Base-by-base conservation (phyloP, 1,139 yeast species). In the Eremothecium sinecaudum region DNA sequence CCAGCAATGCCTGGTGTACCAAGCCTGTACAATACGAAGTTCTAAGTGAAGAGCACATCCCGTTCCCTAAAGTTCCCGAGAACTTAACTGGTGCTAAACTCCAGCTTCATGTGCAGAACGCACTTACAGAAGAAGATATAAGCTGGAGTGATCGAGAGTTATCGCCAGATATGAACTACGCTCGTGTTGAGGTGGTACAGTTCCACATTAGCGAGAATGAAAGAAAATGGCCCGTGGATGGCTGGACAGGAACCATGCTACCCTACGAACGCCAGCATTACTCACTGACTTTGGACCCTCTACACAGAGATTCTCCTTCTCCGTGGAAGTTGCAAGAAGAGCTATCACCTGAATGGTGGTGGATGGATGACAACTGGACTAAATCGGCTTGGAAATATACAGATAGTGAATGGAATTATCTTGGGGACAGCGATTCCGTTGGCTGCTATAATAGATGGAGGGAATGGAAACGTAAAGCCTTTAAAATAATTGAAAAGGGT, bases 281-380 rank as follows among this genome's bases (percentile, higher is more conserved):
- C 24, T 39, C 45, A 10, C 34, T 45, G 11, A 25, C 39, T 11
- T 21, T 40, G 8, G 37, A 30, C 7, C 33, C 31, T 7, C 25
- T 24, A 7, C 13, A 29, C n/a, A 20, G 32, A 6, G 28, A 27
- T 14, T 27, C 41, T 18, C 26, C 24, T 9, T 40, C 45, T 8
- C 54, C 55, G 2, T 39, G 45, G 39, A 36, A 45, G 20, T 39
- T 49, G 12, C 50, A 47, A 27, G 42, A 43, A 23, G 29, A 39
- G n/a, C 16, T 43, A 4, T 43, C 48, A 1, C 15, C 31, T 10
- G 44, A 33, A 16, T 53, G 57, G 58, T 31, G 36, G 17, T 50
- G 53, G 56, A 37, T 55, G 12, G 58, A 55, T 28, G 42, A 48
- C 25, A 35, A 38, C 12, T 55, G 60, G 60, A 28, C 35, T n/a